Evolutionary conservation across 129 eudicot species (phyloP).

Genomic region (Heracleum sosnowskyi): DNA sequence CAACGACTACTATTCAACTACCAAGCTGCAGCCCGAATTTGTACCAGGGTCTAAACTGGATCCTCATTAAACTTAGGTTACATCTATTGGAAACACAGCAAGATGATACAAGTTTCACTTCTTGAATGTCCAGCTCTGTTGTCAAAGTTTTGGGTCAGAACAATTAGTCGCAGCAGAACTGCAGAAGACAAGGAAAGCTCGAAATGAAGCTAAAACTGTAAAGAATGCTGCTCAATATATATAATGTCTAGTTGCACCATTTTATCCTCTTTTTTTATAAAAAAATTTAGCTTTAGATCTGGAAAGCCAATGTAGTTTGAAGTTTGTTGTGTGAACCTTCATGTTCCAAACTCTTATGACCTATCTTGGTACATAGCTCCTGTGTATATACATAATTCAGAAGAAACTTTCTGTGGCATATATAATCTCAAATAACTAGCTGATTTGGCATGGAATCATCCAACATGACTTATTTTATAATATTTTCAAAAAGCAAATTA

Average conservation of each 20-base stretch:
- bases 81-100: constrained; percentile 18
- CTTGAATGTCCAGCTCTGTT: constrained; percentile 23
- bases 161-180: constrained; percentile 23
- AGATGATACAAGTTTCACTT: constrained; percentile 21
- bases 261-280: background rate
- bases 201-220: constrained; percentile 6
- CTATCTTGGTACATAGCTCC: constrained; percentile 8
- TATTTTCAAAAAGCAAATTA: background rate
- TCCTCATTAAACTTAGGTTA: constrained; percentile 17
- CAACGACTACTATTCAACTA: constrained; percentile 28
- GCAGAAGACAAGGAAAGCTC: constrained; percentile 32
- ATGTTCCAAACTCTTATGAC: background rate
- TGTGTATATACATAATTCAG: background rate
- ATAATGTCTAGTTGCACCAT: constrained; percentile 4
- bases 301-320: constrained; percentile 18
- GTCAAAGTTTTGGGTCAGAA: constrained; percentile 28
- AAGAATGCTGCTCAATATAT: background rate
- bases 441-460: background rate
- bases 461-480: background rate
- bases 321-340: constrained; percentile 33
- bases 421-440: background rate
- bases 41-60: constrained; percentile 35
- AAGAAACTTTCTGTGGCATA: background rate
- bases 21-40: constrained; percentile 30
- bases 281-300: background rate